Evolutionary conservation across 495 filamentous ascomycete genomes (phyloP).

Genomic region (Symbiotaphrina buchneri): DNA sequence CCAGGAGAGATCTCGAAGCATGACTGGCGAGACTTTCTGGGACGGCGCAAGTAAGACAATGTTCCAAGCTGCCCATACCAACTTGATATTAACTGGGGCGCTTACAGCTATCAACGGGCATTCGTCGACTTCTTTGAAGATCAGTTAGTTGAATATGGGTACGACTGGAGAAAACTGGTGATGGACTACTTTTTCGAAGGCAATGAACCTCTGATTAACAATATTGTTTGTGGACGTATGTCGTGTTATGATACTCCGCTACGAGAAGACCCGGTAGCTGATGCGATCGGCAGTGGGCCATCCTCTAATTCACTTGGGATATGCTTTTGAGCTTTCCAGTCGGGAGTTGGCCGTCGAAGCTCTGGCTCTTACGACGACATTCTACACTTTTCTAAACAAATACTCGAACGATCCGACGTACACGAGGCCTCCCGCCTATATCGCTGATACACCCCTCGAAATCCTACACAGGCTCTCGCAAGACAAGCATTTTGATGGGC

Average conservation of each 20-base stretch:
- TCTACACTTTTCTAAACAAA: conserved; percentile 55
- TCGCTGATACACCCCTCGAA: conserved; percentile 33
- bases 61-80: background rate
- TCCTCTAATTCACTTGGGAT: conserved; percentile 72
- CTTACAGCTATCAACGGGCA: conserved; percentile 56
- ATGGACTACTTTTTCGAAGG: conserved; percentile 55
- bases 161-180: conserved; percentile 67
- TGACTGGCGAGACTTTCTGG: conserved; percentile 75
- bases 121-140: conserved; percentile 90
- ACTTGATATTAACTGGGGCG: background rate
- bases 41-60: conserved; percentile 29
- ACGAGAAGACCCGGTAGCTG: too few species aligned
- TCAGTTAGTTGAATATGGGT: conserved; percentile 46
- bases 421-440: conserved; percentile 21
- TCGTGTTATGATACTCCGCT: conserved; percentile 7
- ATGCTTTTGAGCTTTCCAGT: conserved; percentile 63
- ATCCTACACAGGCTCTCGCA: conserved; percentile 33
- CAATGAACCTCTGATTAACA: conserved; percentile 54
- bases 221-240: conserved; percentile 55
- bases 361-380: conserved; percentile 41
- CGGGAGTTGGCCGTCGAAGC: conserved; percentile 72
- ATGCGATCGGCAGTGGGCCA: conserved; percentile 56
- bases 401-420: conserved; percentile 53
- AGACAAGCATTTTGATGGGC: conserved; percentile 23
- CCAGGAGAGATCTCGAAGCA: conserved; percentile 59